These are phyloP conservation scores for Colletotrichum endophyticum DNA, from an alignment of 2,329 filamentous ascomycete species.

Conservation along the genomic window DNA sequence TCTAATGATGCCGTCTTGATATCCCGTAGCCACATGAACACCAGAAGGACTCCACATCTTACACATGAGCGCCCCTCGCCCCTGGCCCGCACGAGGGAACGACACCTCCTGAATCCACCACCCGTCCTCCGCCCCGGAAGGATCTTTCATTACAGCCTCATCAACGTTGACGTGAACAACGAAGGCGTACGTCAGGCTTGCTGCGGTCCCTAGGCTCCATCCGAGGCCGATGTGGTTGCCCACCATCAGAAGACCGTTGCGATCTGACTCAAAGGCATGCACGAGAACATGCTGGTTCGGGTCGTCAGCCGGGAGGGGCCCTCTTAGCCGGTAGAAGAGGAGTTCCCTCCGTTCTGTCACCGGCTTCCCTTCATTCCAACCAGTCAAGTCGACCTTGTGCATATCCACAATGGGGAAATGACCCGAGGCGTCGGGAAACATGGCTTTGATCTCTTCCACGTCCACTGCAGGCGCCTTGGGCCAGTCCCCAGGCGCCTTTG, in stretches of 20 bases:
- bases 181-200: constrained; percentile 56
- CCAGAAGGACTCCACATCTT: constrained; percentile 60
- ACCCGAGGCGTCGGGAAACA: constrained; percentile 42
- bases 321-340: constrained; percentile 52
- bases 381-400: constrained; percentile 58
- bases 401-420: constrained; percentile 56
- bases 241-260: constrained; percentile 59
- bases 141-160: constrained; percentile 49
- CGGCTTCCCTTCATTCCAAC: constrained; percentile 45
- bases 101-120: constrained; percentile 62
- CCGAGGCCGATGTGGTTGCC: constrained; percentile 55
- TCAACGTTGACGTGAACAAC: constrained; percentile 56
- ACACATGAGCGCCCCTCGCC: constrained; percentile 51
- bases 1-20: constrained; percentile 54
- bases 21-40: constrained; percentile 58
- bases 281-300: constrained; percentile 50
- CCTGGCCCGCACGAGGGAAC: constrained; percentile 52
- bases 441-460: constrained; percentile 41
- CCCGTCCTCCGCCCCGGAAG: constrained; percentile 32
- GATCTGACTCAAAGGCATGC: constrained; percentile 57
- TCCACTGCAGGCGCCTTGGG: constrained; percentile 50
- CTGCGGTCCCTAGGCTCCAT: constrained; percentile 42
- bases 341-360: constrained; percentile 53
- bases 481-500: constrained; percentile 45
- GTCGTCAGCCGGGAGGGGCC: constrained; percentile 43